Percentiles rank a stretch among this genome's conserved stretches.
Evolutionary conservation across 768 basidiomycete species (phyloP).

Genomic region (Lenzites betulinus): DNA sequence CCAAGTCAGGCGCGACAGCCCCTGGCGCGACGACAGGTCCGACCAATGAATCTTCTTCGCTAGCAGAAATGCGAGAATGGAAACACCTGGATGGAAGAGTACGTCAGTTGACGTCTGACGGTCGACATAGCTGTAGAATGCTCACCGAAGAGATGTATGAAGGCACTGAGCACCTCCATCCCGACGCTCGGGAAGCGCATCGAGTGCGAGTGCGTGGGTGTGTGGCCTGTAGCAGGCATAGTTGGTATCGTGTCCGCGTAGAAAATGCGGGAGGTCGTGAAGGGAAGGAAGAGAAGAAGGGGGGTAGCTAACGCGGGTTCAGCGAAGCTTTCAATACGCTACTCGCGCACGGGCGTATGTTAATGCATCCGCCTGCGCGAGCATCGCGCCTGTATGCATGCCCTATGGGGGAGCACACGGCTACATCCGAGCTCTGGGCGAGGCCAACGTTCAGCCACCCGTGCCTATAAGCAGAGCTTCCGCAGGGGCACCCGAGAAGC

Average conservation of each 20-base stretch:
- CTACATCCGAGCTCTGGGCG: not conserved
- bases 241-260: not conserved
- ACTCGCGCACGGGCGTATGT: too few relatives aligned
- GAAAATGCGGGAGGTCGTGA: not conserved
- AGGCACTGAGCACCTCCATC: slow-evolving; percentile 13
- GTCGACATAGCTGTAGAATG: not conserved
- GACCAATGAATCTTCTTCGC: slow-evolving; percentile 40
- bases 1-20: slow-evolving; percentile 38
- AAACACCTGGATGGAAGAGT: slow-evolving; percentile 27
- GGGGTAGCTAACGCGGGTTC: not conserved
- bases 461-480: not conserved
- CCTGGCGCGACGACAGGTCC: slow-evolving; percentile 31
- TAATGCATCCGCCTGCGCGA: too few relatives aligned
- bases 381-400: too few relatives aligned
- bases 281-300: not conserved
- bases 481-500: not conserved
- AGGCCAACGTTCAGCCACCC: slow-evolving; percentile 1
- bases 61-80: slow-evolving; percentile 40
- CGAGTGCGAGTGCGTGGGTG: slow-evolving; percentile 10
- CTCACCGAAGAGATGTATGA: slow-evolving; percentile 23
- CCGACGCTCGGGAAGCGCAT: slow-evolving; percentile 19
- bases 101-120: not conserved
- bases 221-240: not conserved
- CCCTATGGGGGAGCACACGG: too few relatives aligned
- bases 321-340: not conserved